phyloP scores from a whole-genome alignment of 495 filamentous ascomycete genomes.

The Xylaria flabelliformis region DNA sequence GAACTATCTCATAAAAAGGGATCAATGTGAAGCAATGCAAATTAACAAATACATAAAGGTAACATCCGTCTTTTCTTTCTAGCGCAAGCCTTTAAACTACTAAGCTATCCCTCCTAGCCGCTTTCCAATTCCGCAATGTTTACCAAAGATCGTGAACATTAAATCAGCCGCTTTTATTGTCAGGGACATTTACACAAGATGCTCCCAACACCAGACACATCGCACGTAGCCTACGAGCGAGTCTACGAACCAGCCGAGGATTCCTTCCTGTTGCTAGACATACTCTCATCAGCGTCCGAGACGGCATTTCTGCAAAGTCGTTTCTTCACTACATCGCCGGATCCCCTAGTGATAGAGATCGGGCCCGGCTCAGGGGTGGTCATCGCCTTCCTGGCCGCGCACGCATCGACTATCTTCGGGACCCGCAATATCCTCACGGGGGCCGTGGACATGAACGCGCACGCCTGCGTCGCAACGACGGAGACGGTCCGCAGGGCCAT shows the following conservation, averaged over 20 bases:
- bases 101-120: no score
- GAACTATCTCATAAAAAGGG: no score
- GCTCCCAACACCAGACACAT: slow-evolving; percentile 91
- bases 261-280: slow-evolving; percentile 93
- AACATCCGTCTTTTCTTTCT: no score
- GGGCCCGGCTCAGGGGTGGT: slow-evolving; percentile 92
- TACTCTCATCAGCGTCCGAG: slow-evolving; percentile 75
- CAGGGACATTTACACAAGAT: slow-evolving; percentile 50
- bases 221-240: slow-evolving; percentile 82
- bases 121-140: no score
- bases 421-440: slow-evolving; percentile 70
- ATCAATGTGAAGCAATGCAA: no score
- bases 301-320: slow-evolving; percentile 70
- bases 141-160: no score
- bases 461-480: slow-evolving; percentile 74
- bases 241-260: slow-evolving; percentile 96
- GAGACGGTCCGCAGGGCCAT: slow-evolving; percentile 66
- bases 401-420: slow-evolving; percentile 75
- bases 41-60: no score
- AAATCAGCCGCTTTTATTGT: no score
- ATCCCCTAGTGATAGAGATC: slow-evolving; percentile 79
- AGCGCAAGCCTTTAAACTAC: no score
- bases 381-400: slow-evolving; percentile 80
- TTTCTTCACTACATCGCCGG: slow-evolving; percentile 49
- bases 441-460: slow-evolving; percentile 80